Conservation (phyloP, 306 rosid genomes). For the Biancaea sappan region DNA sequence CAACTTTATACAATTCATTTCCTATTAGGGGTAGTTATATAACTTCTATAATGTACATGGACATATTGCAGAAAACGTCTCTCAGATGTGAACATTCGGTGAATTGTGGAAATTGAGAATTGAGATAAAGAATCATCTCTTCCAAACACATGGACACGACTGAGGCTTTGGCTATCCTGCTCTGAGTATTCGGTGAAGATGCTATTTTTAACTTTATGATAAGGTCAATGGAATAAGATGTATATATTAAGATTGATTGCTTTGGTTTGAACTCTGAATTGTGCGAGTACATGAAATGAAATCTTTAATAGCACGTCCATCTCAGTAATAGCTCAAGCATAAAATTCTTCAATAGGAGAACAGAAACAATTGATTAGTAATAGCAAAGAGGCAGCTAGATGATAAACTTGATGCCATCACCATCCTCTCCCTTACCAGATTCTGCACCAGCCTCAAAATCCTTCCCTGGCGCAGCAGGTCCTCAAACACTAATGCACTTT, state of each 20-base stretch:
- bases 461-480: neutral
- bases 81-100: too few species aligned
- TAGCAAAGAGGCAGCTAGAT: neutral
- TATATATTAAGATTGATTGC: neutral
- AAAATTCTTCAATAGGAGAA: neutral
- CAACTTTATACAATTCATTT: too few species aligned
- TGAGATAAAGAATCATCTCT: neutral
- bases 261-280: too few species aligned
- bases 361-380: neutral
- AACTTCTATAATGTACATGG: neutral
- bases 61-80: too few species aligned
- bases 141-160: neutral
- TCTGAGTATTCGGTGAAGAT: neutral
- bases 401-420: neutral
- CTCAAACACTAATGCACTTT: neutral
- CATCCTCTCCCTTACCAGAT: constrained; percentile 2
- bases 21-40: too few species aligned
- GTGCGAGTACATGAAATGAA: too few species aligned
- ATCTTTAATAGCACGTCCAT: neutral
- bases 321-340: too few species aligned
- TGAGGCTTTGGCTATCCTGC: neutral
- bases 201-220: too few species aligned
- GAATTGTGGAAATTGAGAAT: too few species aligned
- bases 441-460: constrained; percentile 10
- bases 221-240: too few species aligned